A percentile compares a stretch with the other conserved stretches of the same genome.
phyloP scores from a whole-genome alignment of 2,329 filamentous ascomycete species.

The Aspergillus fructus region DNA sequence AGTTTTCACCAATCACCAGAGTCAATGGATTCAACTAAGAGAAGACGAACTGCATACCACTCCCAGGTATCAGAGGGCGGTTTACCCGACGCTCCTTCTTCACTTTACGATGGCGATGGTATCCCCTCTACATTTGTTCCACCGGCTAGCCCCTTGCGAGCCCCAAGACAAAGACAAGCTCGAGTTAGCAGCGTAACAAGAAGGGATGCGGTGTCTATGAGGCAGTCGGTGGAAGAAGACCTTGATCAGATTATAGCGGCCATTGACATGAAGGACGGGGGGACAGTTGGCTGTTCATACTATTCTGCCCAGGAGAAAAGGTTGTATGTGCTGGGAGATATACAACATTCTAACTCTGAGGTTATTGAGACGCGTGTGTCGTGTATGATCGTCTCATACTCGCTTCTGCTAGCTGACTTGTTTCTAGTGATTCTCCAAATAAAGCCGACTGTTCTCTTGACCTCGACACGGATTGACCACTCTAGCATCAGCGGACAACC shows the following conservation, averaged over 20 bases:
- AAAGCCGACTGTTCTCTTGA: slow-evolving; percentile 60
- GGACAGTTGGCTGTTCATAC: slow-evolving; percentile 78
- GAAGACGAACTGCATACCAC: slow-evolving; percentile 8
- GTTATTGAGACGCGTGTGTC: slow-evolving; percentile 58
- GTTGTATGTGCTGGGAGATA: slow-evolving; percentile 75
- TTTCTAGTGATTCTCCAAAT: slow-evolving; percentile 59
- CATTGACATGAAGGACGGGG: slow-evolving; percentile 69
- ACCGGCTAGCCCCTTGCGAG: slow-evolving; percentile 4
- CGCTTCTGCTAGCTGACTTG: slow-evolving; percentile 22
- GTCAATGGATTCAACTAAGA: slow-evolving; percentile 12
- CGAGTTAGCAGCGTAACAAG: slow-evolving; percentile 8
- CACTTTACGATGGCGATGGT: neutral
- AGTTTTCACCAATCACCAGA: neutral
- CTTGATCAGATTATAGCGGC: slow-evolving; percentile 75
- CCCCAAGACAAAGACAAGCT: slow-evolving; percentile 9
- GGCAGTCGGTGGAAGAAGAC: slow-evolving; percentile 47
- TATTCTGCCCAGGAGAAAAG: slow-evolving; percentile 70
- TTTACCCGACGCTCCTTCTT: neutral
- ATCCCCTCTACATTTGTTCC: neutral
- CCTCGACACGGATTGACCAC: slow-evolving; percentile 58
- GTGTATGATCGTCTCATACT: slow-evolving; percentile 9
- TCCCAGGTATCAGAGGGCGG: neutral
- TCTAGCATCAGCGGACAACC: slow-evolving; percentile 40
- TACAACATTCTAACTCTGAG: slow-evolving; percentile 66
- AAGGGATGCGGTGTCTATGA: slow-evolving; percentile 28